Percentiles rank a stretch among this genome's conserved stretches.
Conservation (phyloP, 306 rosid genomes). For the Quercus variabilis region DNA sequence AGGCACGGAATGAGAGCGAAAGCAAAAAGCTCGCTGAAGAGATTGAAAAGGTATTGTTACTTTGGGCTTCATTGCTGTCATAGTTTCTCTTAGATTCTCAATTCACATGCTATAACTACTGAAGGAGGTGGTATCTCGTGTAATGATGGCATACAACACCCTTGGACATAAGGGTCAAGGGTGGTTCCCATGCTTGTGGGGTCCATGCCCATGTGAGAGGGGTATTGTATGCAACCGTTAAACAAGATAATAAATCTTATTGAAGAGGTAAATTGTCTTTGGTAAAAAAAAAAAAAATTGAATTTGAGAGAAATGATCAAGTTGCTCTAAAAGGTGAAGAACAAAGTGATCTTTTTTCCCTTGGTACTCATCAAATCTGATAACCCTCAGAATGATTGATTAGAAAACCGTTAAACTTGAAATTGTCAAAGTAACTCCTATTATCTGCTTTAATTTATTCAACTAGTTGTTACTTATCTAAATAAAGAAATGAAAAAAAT, state of each 20-base stretch:
- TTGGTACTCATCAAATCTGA: neutral
- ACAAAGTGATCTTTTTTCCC: neutral
- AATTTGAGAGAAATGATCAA: neutral
- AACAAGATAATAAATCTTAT: neutral
- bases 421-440: neutral
- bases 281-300: neutral
- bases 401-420: neutral
- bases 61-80: constrained; percentile 22
- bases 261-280: neutral
- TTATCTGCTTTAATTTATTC: constrained; percentile 8
- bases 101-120: constrained; percentile 1
- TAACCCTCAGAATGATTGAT: constrained; percentile 15
- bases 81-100: constrained; percentile 22
- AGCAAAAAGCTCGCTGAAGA: constrained; percentile 76
- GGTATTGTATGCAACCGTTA: no score
- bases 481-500: no score
- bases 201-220: no score
- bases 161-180: no score
- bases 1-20: constrained; percentile 73
- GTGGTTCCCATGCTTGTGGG: no score
- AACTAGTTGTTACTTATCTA: neutral
- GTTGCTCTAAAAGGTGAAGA: constrained; percentile 15
- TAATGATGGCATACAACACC: no score
- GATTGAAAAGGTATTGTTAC: constrained; percentile 59
- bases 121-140: no score